phyloP scores from a whole-genome alignment of 176 grass and related monocot species.

The Zoysia japonica region DNA sequence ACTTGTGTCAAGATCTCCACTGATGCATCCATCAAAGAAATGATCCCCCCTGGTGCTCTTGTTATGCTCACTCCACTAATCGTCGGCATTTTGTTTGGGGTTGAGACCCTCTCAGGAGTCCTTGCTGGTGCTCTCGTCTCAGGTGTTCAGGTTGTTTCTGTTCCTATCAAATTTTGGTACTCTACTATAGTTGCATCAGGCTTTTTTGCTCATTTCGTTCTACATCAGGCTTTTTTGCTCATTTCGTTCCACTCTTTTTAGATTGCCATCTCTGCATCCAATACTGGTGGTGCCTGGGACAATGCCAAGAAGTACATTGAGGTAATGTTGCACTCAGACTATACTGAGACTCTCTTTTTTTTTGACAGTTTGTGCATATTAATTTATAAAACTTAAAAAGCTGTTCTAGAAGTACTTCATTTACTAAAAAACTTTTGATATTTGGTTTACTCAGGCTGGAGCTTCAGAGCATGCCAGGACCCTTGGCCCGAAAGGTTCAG shows the following conservation, averaged over 20 bases:
- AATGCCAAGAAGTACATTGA: slow-evolving; percentile 59
- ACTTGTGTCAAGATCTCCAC: too few species aligned
- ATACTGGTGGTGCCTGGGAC: slow-evolving; percentile 60
- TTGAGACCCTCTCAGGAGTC: slow-evolving; percentile 84
- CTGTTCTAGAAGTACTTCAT: not conserved
- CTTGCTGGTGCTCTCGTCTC: slow-evolving; percentile 84
- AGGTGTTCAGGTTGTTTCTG: slow-evolving; percentile 69
- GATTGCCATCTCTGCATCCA: slow-evolving; percentile 89
- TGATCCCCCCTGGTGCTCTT: too few species aligned
- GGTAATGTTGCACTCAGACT: slow-evolving; percentile 34
- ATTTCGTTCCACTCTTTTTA: slow-evolving; percentile 24
- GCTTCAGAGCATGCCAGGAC: slow-evolving; percentile 75
- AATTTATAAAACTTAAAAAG: not conserved
- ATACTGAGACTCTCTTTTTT: not conserved
- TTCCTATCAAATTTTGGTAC: not conserved
- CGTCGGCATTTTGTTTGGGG: slow-evolving; percentile 78
- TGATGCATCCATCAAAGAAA: too few species aligned
- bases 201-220: not conserved
- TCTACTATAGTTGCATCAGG: not conserved
- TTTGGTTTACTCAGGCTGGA: slow-evolving; percentile 64
- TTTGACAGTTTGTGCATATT: not conserved
- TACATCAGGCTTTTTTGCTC: not conserved
- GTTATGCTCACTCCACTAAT: slow-evolving; percentile 78
- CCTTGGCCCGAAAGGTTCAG: slow-evolving; percentile 82
- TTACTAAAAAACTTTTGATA: not conserved